Evolutionary conservation across 1,284 basidiomycete species (phyloP).

Genomic region (Rhodofomes roseus): DNA sequence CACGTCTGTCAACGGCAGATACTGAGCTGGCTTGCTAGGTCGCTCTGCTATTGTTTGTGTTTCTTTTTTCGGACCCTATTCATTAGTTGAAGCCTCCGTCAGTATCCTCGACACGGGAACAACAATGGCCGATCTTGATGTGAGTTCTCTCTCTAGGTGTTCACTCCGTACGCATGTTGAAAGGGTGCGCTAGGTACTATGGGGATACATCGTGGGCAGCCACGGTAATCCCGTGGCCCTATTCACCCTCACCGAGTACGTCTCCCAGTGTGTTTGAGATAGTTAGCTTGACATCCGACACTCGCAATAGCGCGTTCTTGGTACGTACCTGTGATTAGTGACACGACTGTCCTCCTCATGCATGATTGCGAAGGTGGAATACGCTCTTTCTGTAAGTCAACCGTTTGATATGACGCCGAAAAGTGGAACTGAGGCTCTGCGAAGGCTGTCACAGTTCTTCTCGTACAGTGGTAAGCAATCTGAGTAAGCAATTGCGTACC

Average conservation of each 20-base stretch:
- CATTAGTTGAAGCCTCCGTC: neutral
- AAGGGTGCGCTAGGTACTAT: too few species aligned
- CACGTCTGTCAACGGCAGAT: neutral
- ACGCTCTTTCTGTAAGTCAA: neutral
- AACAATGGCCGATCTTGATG: neutral
- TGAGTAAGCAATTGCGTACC: too few species aligned
- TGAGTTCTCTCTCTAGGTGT: neutral
- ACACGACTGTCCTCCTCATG: neutral
- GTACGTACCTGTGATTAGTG: neutral
- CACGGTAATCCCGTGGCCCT: neutral
- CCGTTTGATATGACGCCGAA: neutral
- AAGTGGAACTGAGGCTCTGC: neutral
- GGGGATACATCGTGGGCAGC: neutral
- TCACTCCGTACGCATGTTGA: too few species aligned
- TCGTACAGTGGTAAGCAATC: constrained; percentile 5
- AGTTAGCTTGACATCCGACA: neutral
- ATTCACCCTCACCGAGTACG: neutral
- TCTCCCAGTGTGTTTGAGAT: neutral
- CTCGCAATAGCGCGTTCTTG: neutral
- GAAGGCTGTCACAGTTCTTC: neutral
- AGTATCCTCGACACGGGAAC: neutral
- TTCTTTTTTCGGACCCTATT: neutral
- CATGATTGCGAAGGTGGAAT: neutral
- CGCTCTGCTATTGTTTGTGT: neutral
- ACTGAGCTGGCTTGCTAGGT: neutral